phyloP scores from a whole-genome alignment of 768 basidiomycete species.

The Phaeotremella fagi region DNA sequence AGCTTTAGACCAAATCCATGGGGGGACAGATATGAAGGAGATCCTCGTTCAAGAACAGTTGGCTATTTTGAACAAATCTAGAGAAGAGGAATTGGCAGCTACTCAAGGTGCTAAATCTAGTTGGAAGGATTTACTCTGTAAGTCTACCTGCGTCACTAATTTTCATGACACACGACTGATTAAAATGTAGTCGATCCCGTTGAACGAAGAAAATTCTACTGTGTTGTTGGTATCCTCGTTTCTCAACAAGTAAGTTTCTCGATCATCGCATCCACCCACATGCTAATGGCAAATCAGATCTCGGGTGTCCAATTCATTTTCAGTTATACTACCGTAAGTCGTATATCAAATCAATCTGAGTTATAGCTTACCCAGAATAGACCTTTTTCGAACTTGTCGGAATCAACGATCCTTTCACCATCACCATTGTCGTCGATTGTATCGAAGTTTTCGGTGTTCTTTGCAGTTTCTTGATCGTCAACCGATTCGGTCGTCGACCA shows the following conservation, averaged over 20 bases:
- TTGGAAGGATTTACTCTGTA: slow-evolving; percentile 40
- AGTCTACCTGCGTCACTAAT: too few relatives aligned
- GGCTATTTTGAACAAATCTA: slow-evolving; percentile 36
- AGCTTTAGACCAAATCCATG: slow-evolving; percentile 39
- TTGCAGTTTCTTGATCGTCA: slow-evolving; percentile 37
- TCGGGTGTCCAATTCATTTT: slow-evolving; percentile 48
- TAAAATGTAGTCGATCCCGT: slow-evolving; percentile 21
- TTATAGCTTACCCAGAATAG: slow-evolving; percentile 9
- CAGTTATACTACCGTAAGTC: slow-evolving; percentile 23
- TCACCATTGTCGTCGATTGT: slow-evolving; percentile 41
- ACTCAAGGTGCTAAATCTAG: slow-evolving; percentile 23
- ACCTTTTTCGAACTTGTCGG: slow-evolving; percentile 41
- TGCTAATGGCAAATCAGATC: slow-evolving; percentile 23
- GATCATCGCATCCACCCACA: not conserved
- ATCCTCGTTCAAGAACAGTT: slow-evolving; percentile 36
- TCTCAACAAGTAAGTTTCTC: slow-evolving; percentile 26
- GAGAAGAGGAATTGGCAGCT: slow-evolving; percentile 33
- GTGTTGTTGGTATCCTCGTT: slow-evolving; percentile 46
- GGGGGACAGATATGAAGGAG: slow-evolving; percentile 27
- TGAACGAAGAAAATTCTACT: slow-evolving; percentile 42
- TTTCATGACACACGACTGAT: not conserved
- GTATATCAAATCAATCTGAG: not conserved
- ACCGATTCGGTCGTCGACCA: slow-evolving; percentile 43
- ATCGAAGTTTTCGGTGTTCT: slow-evolving; percentile 42
- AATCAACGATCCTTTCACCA: slow-evolving; percentile 35